Evolutionary conservation across 1,284 basidiomycete species (phyloP).

Genomic region (Coniophora puteana): DNA sequence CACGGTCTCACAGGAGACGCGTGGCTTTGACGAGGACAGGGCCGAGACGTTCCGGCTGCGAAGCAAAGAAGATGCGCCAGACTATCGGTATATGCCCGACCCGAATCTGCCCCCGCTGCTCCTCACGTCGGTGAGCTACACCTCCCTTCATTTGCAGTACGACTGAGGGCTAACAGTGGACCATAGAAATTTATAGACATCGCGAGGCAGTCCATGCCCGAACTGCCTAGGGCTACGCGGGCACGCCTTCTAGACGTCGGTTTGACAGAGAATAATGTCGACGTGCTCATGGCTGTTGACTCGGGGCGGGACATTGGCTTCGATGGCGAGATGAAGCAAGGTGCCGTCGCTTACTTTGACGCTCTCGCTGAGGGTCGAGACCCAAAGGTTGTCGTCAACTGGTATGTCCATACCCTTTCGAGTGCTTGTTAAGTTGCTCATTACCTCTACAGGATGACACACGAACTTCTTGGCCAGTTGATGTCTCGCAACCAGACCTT

Average conservation of each 20-base stretch:
- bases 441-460: slow-evolving; percentile 64
- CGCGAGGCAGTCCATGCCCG: slow-evolving; percentile 64
- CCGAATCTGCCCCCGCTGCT: slow-evolving; percentile 83
- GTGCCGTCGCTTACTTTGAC: slow-evolving; percentile 77
- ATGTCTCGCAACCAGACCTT: slow-evolving; percentile 59
- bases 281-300: slow-evolving; percentile 77
- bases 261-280: slow-evolving; percentile 63
- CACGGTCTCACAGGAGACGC: slow-evolving; percentile 78
- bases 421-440: neutral
- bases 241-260: slow-evolving; percentile 51
- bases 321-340: slow-evolving; percentile 50
- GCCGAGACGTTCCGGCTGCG: slow-evolving; percentile 82
- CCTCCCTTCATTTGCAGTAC: neutral
- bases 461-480: slow-evolving; percentile 81
- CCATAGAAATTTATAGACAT: slow-evolving; percentile 56
- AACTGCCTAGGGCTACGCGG: slow-evolving; percentile 71
- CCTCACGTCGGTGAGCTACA: slow-evolving; percentile 49
- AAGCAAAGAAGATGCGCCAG: slow-evolving; percentile 90
- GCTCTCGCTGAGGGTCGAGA: slow-evolving; percentile 52
- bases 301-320: slow-evolving; percentile 56
- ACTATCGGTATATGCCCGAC: slow-evolving; percentile 99
- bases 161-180: neutral
- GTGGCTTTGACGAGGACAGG: slow-evolving; percentile 84
- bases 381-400: slow-evolving; percentile 78
- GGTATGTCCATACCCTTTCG: slow-evolving; percentile 49